Evolutionary conservation across 2,329 filamentous ascomycete genomes (phyloP).

Genomic region (Hypoxylon sp.): DNA sequence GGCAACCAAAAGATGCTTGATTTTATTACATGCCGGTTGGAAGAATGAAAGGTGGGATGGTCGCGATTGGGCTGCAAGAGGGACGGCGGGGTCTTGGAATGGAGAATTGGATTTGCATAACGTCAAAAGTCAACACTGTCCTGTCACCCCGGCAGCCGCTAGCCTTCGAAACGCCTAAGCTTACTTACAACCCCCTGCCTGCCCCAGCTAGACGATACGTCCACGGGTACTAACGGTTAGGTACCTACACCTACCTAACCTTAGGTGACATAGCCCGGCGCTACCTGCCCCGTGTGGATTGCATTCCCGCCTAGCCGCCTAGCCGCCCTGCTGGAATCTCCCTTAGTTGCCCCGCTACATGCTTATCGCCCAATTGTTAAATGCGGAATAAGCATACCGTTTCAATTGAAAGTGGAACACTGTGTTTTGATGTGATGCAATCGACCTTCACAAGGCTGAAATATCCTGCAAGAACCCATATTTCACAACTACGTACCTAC

Average conservation of each 20-base stretch:
- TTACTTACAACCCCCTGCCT: not conserved
- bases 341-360: not conserved
- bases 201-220: slow-evolving; percentile 6
- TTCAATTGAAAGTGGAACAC: slow-evolving; percentile 12
- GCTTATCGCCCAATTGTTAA: slow-evolving; percentile 23
- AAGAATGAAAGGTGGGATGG: slow-evolving; percentile 33
- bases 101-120: slow-evolving; percentile 10
- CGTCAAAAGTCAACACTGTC: slow-evolving; percentile 48
- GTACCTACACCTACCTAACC: slow-evolving; percentile 5
- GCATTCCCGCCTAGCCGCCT: slow-evolving; percentile 11
- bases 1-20: slow-evolving; percentile 45
- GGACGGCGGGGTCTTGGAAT: slow-evolving; percentile 48
- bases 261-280: slow-evolving; percentile 9
- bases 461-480: slow-evolving; percentile 39
- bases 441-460: slow-evolving; percentile 36
- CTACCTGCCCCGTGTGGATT: slow-evolving; percentile 16
- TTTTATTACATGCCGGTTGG: slow-evolving; percentile 35
- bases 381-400: slow-evolving; percentile 10
- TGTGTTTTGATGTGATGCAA: slow-evolving; percentile 37
- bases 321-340: slow-evolving; percentile 15
- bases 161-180: slow-evolving; percentile 30
- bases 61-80: slow-evolving; percentile 46
- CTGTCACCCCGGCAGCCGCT: slow-evolving; percentile 51
- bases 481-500: slow-evolving; percentile 33
- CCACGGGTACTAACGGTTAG: slow-evolving; percentile 3